phyloP scores from a whole-genome alignment of 768 basidiomycete genomes.

The Naganishia vishniacii region DNA sequence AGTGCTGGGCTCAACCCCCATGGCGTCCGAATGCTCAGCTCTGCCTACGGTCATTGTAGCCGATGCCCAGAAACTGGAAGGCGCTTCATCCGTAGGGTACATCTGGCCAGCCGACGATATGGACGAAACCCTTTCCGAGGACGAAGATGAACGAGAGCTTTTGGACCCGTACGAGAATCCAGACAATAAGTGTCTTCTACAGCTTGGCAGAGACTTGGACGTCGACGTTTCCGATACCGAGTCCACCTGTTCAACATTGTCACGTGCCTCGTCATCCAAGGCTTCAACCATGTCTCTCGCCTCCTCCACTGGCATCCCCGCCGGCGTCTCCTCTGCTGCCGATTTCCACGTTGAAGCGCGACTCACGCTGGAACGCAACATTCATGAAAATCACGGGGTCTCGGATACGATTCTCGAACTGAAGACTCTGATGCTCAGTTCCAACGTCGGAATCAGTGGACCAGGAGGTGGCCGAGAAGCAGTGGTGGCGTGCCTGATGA shows the following conservation, averaged over 20 bases:
- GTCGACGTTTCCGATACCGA: constrained; percentile 26
- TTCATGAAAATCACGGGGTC: constrained; percentile 81
- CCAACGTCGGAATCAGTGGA: constrained; percentile 69
- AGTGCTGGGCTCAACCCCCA: not conserved
- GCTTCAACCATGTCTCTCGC: constrained; percentile 39
- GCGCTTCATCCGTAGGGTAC: constrained; percentile 62
- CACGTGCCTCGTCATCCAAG: constrained; percentile 36
- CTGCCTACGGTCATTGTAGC: not conserved
- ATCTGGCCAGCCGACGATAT: constrained; percentile 64
- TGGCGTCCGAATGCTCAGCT: not conserved
- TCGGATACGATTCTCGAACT: constrained; percentile 91
- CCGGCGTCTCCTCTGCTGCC: constrained; percentile 37
- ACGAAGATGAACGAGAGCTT: constrained; percentile 52
- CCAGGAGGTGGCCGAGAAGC: constrained; percentile 71
- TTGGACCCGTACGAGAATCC: constrained; percentile 51
- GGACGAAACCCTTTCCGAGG: constrained; percentile 36
- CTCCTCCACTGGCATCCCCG: constrained; percentile 33
- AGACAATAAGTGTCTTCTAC: constrained; percentile 43
- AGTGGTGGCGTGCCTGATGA: constrained; percentile 77
- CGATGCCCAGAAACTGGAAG: constrained; percentile 8
- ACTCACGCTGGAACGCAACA: constrained; percentile 86
- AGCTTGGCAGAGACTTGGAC: constrained; percentile 37
- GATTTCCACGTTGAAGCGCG: constrained; percentile 47
- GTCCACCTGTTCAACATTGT: constrained; percentile 41
- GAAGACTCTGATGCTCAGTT: constrained; percentile 93